Evolutionary conservation across 2,329 filamentous ascomycete species (phyloP), one percentile per base, ranked within the genome.

Genomic region (Arachnomyces sp.): DNA sequence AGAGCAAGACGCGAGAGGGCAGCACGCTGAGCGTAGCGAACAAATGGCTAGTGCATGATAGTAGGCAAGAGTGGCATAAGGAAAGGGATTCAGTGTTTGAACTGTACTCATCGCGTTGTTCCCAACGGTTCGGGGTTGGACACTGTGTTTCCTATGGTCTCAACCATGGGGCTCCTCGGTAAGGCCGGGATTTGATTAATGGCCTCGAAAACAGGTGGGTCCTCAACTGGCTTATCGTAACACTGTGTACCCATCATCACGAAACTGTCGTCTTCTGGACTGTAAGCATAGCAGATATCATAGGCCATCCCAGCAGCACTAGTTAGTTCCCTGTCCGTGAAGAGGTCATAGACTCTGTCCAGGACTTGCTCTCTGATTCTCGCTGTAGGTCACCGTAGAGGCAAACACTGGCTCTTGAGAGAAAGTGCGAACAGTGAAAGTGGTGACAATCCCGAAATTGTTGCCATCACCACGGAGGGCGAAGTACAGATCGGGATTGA

Each of bases 361-460:
- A 43, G 34, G 12, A 44, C 33, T 21, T 21, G 31, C 12, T 34
- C 29, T 38, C 33, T 42, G 30, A 12, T 45, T 40, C 6, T 25
- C 16, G 7, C 28, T 16, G 36, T 54, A 61, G 11, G 40, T 36
- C 15, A 43, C 49, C 8, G 40, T 28, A 3, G 58, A 55, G n/a
- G 55, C 60, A 56, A 60, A 66, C 31, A 66, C 48, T 5, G 54
- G 33, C n/a, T 56, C 60, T 31, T 55, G 60, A 3, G 53, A 40
- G 25, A 60, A 59, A 0, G 65, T 60, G 4, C 52, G 48, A 16
- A 69, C 49, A 14, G 61, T 57, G 31, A 59, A 56, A 11, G 42
- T 33, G 12, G 59, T 66, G 3, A 66, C 52, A 13, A 67, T 52
- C 5, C 61, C 63, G 32, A 65, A 66, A 42, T 65, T 66, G 46